phyloP scores from a whole-genome alignment of 371 early-diverging fungal species.

The Nematocida displodere region DNA sequence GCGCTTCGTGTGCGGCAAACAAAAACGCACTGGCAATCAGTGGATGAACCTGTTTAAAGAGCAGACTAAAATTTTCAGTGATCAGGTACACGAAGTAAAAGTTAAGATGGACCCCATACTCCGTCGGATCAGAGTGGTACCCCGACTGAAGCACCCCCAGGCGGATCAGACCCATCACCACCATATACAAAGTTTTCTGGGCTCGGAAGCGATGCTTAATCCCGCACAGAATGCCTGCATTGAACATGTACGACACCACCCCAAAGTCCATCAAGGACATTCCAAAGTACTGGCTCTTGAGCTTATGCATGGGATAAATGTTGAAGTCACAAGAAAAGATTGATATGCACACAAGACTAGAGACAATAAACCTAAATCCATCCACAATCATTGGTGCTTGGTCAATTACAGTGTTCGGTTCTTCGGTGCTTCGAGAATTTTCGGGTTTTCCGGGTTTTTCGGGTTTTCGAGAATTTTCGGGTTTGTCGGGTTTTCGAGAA shows the following conservation, averaged over 20 bases:
- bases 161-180: slow-evolving; percentile 58
- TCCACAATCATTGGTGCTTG: neutral
- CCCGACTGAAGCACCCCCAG: slow-evolving; percentile 46
- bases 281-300: slow-evolving; percentile 56
- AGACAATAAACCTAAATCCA: slow-evolving; percentile 38
- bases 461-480: no score
- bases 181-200: slow-evolving; percentile 29
- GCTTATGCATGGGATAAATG: slow-evolving; percentile 53
- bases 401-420: neutral
- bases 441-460: no score
- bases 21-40: slow-evolving; percentile 3
- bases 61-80: slow-evolving; percentile 29
- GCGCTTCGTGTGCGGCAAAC: slow-evolving; percentile 24
- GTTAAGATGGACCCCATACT: slow-evolving; percentile 63
- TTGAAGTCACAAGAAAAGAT: slow-evolving; percentile 62
- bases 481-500: no score
- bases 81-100: slow-evolving; percentile 62
- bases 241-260: slow-evolving; percentile 60
- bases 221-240: slow-evolving; percentile 50
- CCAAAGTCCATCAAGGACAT: slow-evolving; percentile 64
- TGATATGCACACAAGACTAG: slow-evolving; percentile 51
- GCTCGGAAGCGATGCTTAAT: slow-evolving; percentile 1
- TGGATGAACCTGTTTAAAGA: slow-evolving; percentile 11
- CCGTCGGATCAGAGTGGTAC: slow-evolving; percentile 57
- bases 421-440: no score